Base-by-base conservation (phyloP, 2,329 filamentous ascomycete genomes). In the Hymenoscyphus fraxineus region DNA sequence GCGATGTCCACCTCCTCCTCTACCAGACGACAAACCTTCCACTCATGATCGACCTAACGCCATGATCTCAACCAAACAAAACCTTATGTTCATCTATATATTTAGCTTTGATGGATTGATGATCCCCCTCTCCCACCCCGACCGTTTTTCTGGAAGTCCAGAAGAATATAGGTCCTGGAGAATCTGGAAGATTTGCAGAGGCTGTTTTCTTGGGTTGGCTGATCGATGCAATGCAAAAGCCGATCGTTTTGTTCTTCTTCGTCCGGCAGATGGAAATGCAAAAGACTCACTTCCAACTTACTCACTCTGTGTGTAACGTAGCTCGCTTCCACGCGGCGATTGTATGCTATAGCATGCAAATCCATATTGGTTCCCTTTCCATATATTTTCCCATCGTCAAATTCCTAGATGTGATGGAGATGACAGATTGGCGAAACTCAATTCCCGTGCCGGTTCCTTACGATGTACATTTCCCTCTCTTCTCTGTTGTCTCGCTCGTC, bases 31-130 rank as follows among this genome's bases (percentile, higher is more conserved):
- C 40, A 9, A 27, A 15, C 58, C 19, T 16, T 22, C 22, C 44
- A 22, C 44, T 27, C 4, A 44, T 12, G 63, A 65, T 65, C 63
- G 63, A 62, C 63, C 63, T 56, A 60, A 62, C 39, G 60, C 63
- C 63, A 61, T 61, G 63, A 61, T n/a, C 59, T 35, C 59, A 32
- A 59, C 51, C 44, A 47, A 27, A 41, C 22, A 47, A 31, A 41
- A 16, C 22, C 12, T 59, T 31, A 41, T 40, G 16, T 22, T n/a
- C 19, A 13, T 55, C 12, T 40, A 31, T 38, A 38, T 38, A 22
- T 58, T 19, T n/a, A 38, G 19, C 16, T 31, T 47, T 55, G 31
- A 38, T 41, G 32, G 12, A 4, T 31, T 22, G 7, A 13, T 57
- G 32, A 19, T 16, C 10, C 35, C 35, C 54, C 51, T 41, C 41